Percentiles rank a stretch among this genome's conserved stretches.
Conservation (phyloP, 2,329 filamentous ascomycete genomes). For the Elsinoe perseae region DNA sequence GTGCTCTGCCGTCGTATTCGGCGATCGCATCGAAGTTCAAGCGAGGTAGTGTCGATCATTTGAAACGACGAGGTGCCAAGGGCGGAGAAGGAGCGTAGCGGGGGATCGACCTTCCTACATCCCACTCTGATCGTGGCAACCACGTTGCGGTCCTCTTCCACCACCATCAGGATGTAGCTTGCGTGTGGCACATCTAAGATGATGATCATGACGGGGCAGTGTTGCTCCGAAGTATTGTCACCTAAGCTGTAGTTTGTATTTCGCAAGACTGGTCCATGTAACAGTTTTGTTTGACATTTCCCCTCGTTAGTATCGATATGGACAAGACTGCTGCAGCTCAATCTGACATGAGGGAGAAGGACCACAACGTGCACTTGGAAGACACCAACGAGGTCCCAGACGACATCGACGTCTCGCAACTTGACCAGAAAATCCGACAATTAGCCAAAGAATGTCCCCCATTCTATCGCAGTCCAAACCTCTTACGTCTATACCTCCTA, state of each 20-base stretch:
- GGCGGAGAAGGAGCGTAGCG: background rate
- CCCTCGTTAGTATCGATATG: no score
- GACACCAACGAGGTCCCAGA: background rate
- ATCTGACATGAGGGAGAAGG: background rate
- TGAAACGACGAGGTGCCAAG: background rate
- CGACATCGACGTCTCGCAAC: background rate
- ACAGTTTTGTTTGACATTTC: no score
- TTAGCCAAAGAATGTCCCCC: background rate
- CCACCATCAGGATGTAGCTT: no score
- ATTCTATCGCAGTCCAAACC: background rate
- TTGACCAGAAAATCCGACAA: background rate
- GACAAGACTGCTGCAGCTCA: no score
- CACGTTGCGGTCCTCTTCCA: no score
- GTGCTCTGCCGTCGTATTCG: background rate
- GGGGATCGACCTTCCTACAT: background rate
- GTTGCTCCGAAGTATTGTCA: background rate
- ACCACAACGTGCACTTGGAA: background rate
- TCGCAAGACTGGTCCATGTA: no score
- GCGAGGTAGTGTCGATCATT: background rate
- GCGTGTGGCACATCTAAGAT: no score
- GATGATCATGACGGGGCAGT: background rate
- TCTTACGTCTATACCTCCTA: background rate
- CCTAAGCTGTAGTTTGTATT: no score
- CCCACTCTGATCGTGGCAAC: background rate
- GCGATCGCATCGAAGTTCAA: constrained; percentile 15